phyloP scores from a whole-genome alignment of 2,329 filamentous ascomycete species.

The Capronia coronata region DNA sequence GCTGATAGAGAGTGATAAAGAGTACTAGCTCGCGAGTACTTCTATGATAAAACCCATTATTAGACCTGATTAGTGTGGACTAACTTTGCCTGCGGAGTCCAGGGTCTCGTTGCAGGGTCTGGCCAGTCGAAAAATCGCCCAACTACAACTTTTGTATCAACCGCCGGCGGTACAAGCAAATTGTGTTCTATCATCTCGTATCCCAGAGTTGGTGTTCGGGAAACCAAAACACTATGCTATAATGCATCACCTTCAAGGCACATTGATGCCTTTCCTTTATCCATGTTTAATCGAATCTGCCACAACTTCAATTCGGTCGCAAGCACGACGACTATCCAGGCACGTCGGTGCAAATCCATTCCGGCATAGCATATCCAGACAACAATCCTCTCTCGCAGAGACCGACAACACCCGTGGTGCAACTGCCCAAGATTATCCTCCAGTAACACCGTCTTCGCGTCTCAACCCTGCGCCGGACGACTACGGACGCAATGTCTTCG shows the following conservation, averaged over 20 bases:
- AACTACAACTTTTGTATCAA: neutral
- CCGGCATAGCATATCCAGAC: neutral
- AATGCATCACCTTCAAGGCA: neutral
- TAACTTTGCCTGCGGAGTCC: too few species aligned
- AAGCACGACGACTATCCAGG: neutral
- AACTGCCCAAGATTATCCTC: slow-evolving; percentile 16
- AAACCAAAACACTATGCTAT: neutral
- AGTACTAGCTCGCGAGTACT: too few species aligned
- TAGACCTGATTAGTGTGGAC: too few species aligned
- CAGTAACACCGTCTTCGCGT: slow-evolving; percentile 37
- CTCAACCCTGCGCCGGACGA: slow-evolving; percentile 79
- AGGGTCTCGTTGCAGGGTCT: too few species aligned
- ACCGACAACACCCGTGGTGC: slow-evolving; percentile 23
- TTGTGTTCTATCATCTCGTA: too few species aligned
- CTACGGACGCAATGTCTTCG: slow-evolving; percentile 75
- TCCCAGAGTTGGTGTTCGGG: too few species aligned
- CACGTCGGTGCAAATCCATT: neutral
- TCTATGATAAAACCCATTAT: too few species aligned
- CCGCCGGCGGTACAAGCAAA: too few species aligned
- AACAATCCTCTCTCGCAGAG: slow-evolving; percentile 9
- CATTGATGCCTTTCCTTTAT: slow-evolving; percentile 5
- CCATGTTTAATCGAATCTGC: neutral
- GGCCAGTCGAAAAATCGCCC: neutral
- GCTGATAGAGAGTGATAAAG: too few species aligned
- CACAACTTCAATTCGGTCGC: neutral